These are phyloP conservation scores for Diaporthe vaccinii DNA, from an alignment of 2,329 filamentous ascomycete species.

Conservation along the genomic window DNA sequence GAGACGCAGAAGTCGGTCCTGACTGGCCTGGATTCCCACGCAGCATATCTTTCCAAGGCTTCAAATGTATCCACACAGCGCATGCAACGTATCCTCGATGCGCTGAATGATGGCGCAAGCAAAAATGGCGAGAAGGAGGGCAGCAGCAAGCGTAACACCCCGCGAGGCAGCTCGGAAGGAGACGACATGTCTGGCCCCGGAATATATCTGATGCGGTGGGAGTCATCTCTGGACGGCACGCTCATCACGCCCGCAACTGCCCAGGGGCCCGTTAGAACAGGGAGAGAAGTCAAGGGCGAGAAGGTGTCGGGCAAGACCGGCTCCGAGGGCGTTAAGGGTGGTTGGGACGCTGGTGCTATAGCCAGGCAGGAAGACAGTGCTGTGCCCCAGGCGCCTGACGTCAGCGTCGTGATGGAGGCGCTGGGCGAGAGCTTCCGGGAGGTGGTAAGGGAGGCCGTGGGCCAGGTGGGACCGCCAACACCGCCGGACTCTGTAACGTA, in stretches of 20 bases:
- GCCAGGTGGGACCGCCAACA: constrained; percentile 27
- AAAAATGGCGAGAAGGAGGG: constrained; percentile 8
- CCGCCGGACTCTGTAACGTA: background rate
- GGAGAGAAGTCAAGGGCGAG: constrained; percentile 63
- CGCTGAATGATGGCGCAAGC: background rate
- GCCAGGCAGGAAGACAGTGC: constrained; percentile 32
- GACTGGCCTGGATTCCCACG: constrained; percentile 70
- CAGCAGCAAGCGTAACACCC: constrained; percentile 4
- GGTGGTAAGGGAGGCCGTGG: constrained; percentile 32
- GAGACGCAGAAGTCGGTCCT: constrained; percentile 61
- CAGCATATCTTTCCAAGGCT: constrained; percentile 69
- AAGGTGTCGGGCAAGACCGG: constrained; percentile 60
- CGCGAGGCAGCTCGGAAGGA: constrained; percentile 15
- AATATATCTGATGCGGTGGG: constrained; percentile 80
- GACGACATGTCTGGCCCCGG: constrained; percentile 73
- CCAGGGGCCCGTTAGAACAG: constrained; percentile 65
- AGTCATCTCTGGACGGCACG: constrained; percentile 78
- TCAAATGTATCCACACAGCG: constrained; percentile 65
- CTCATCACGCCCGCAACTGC: constrained; percentile 72
- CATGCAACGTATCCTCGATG: constrained; percentile 39
- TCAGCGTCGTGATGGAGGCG: constrained; percentile 29
- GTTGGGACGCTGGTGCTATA: constrained; percentile 41
- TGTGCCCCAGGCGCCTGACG: constrained; percentile 37
- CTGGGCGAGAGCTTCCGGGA: constrained; percentile 34
- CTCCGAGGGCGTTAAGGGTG: constrained; percentile 44